phyloP scores from a whole-genome alignment of 2,329 filamentous ascomycete genomes.

The Aureobasidium vineae region DNA sequence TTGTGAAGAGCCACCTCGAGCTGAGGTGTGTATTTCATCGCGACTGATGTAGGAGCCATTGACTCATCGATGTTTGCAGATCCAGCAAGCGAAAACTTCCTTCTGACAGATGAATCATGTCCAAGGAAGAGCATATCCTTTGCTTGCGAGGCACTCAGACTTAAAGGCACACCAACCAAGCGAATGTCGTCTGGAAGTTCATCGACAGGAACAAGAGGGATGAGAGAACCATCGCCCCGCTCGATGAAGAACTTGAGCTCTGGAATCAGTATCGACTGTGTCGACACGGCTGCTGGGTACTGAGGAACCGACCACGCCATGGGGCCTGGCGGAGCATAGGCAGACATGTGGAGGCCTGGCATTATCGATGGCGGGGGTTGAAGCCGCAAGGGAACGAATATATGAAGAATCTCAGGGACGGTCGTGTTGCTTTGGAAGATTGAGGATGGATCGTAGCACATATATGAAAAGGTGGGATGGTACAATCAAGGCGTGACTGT shows the following conservation, averaged over 20 bases:
- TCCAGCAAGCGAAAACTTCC: neutral
- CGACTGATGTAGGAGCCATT: neutral
- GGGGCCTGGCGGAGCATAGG: neutral
- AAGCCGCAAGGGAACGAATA: neutral
- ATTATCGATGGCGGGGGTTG: neutral
- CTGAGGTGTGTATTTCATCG: constrained; percentile 27
- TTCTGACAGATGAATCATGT: constrained; percentile 32
- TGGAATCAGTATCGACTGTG: neutral
- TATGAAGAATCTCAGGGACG: neutral
- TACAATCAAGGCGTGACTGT: neutral
- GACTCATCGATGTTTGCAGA: constrained; percentile 33
- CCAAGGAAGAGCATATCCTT: constrained; percentile 38
- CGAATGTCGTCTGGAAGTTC: constrained; percentile 43
- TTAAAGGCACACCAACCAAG: constrained; percentile 41
- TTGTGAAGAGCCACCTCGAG: neutral
- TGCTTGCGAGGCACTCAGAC: constrained; percentile 37
- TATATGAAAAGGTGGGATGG: neutral
- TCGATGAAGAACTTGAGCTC: constrained; percentile 40
- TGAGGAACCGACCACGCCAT: constrained; percentile 2
- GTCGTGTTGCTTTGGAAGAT: neutral
- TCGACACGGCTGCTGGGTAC: neutral
- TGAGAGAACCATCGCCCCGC: constrained; percentile 38
- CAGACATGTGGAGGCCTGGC: constrained; percentile 9
- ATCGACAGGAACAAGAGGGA: constrained; percentile 46
- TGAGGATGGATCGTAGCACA: neutral